Base-by-base conservation (phyloP, 306 rosid species). In the Acacia crassicarpa region DNA sequence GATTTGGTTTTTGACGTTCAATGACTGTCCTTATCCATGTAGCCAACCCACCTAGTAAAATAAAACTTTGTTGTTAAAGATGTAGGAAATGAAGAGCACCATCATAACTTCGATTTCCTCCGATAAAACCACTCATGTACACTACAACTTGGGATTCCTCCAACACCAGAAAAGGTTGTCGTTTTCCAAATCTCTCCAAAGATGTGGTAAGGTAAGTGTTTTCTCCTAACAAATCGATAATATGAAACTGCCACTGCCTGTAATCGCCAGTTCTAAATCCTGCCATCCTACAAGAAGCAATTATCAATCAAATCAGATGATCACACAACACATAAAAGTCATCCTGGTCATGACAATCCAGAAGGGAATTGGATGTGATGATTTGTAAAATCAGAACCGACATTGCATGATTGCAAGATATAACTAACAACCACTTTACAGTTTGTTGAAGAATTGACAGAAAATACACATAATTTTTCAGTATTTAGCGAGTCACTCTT, bases 71-170 rank as follows among this genome's bases (percentile, higher is more conserved):
- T 43, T 43, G 12, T 82, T 70, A 89, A 79, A 53, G 91, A 85
- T 54, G 82, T 89, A 9, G 90, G 81, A 54, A 85, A 82, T 82
- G 84, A 54, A 87, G 84, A 82, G 86, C 89, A 3, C 94, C 91
- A 5, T 84, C 88, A 76, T 84, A 87, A 72, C 82, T 87, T 72
- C 2, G 67, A 78, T 89, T 91, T 85, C 91, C 94, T 70, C 91
- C 92, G 56, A 89, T 87, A 84, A 89, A 91, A 63, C 94, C 92
- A 73, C 87, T 85, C 91, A 82, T 84, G 88, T 91, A 87, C 38
- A 82, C 94, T 66, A 76, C 91, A 89, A 65, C 86, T 89, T 25
- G 87, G 86, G 74, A 89, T 87, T 69, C 88, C 92, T 20, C 86
- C 78, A 84, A 82, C 87, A 87, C 83, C 88, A 4, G 92, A 89